Conservation (phyloP, 305 asterid genomes). For the Fraxinus ornus region DNA sequence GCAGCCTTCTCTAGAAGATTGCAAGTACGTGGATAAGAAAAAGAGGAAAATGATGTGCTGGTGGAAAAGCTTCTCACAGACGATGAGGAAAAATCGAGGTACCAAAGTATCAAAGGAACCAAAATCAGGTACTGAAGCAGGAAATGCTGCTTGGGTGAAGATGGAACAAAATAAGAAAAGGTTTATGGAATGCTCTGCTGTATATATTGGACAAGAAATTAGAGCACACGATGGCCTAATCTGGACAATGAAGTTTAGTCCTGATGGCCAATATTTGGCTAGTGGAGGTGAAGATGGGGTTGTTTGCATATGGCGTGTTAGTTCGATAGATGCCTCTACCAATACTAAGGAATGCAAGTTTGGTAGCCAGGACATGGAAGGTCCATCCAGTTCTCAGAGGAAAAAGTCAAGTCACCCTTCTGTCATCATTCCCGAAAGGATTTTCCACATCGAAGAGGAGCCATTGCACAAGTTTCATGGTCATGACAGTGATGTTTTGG, state of each 20-base stretch:
- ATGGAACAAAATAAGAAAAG: conserved; percentile 42
- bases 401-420: conserved; percentile 32
- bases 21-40: conserved; percentile 10
- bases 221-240: conserved; percentile 62
- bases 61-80: conserved; percentile 44
- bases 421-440: conserved; percentile 52
- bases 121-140: conserved; percentile 1
- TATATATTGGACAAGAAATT: conserved; percentile 56
- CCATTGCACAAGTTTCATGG: conserved; percentile 58
- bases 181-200: conserved; percentile 50
- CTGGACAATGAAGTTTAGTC: conserved; percentile 79
- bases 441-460: conserved; percentile 54
- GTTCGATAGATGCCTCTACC: conserved; percentile 30
- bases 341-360: conserved; percentile 21
- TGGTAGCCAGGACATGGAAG: conserved; percentile 15
- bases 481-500: conserved; percentile 55
- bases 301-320: conserved; percentile 62
- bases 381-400: conserved; percentile 13
- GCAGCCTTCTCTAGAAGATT: conserved; percentile 1
- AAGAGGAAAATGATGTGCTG: conserved; percentile 40
- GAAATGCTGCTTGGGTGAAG: conserved; percentile 23
- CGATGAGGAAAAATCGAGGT: conserved; percentile 32
- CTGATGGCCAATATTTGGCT: conserved; percentile 70
- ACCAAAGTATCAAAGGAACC: conserved; percentile 16
- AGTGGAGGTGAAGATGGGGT: conserved; percentile 86